Conservation (phyloP, 169 alveolate genomes). For the Amoebophrya sp. region DNA sequence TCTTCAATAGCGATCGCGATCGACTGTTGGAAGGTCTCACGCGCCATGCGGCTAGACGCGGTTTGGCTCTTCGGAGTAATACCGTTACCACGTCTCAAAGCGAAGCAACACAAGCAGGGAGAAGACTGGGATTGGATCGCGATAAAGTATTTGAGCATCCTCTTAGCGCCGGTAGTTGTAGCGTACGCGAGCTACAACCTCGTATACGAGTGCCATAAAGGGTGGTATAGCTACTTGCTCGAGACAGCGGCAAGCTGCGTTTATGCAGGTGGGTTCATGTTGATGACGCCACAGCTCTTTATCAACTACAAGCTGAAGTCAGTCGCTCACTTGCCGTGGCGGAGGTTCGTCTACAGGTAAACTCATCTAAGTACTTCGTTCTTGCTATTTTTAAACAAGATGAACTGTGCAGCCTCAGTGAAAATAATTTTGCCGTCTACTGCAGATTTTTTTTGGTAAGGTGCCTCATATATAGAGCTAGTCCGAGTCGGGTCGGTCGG, state of each 20-base stretch:
- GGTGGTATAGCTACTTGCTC: conserved; percentile 41
- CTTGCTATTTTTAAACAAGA: background rate
- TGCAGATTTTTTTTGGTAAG: too few species aligned
- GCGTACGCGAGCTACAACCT: conserved; percentile 35
- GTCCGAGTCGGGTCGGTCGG: too few species aligned
- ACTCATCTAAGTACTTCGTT: background rate
- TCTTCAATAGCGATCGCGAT: conserved; percentile 37
- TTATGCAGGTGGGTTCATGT: conserved; percentile 54
- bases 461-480: too few species aligned
- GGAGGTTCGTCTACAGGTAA: conserved; percentile 79
- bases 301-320: conserved; percentile 92
- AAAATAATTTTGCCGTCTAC: too few species aligned
- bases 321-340: conserved; percentile 98
- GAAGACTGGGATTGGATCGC: conserved; percentile 25
- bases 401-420: too few species aligned
- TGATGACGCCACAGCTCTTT: conserved; percentile 81
- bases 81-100: background rate
- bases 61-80: background rate
- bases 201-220: conserved; percentile 40
- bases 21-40: conserved; percentile 47
- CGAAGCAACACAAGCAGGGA: background rate
- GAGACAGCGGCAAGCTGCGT: conserved; percentile 47
- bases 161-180: conserved; percentile 36
- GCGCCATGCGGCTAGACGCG: conserved; percentile 27
- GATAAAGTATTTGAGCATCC: conserved; percentile 16